Conservation (phyloP, 352 stramenopile genomes). For the Phytopythium boreale region DNA sequence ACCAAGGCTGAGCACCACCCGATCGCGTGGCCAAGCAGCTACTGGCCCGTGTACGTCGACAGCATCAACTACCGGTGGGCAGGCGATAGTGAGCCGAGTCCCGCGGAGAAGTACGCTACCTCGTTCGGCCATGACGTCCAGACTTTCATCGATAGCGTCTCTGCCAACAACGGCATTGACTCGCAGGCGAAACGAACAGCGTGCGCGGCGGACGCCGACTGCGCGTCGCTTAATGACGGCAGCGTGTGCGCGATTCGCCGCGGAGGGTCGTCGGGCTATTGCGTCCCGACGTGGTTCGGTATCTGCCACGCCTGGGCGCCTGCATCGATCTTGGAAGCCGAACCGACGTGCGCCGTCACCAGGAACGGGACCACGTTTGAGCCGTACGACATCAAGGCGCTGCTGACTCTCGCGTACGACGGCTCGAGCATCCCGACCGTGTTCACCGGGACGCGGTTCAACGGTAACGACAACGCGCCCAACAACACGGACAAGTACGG, state of each 20-base stretch:
- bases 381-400: slow-evolving; percentile 57
- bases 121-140: slow-evolving; percentile 42
- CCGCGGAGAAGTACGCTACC: slow-evolving; percentile 49
- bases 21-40: slow-evolving; percentile 64
- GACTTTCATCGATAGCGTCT: slow-evolving; percentile 44
- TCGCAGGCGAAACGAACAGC: slow-evolving; percentile 23
- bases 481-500: slow-evolving; percentile 52
- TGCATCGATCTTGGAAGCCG: slow-evolving; percentile 43
- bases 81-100: slow-evolving; percentile 25
- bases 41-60: slow-evolving; percentile 63
- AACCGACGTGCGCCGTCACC: slow-evolving; percentile 41
- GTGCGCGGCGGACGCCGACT: slow-evolving; percentile 31
- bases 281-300: slow-evolving; percentile 57
- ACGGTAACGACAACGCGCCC: slow-evolving; percentile 30
- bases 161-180: slow-evolving; percentile 41
- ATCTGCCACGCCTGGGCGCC: slow-evolving; percentile 64
- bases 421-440: slow-evolving; percentile 44
- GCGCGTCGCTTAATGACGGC: slow-evolving; percentile 27
- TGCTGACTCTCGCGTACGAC: slow-evolving; percentile 51
- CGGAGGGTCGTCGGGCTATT: slow-evolving; percentile 27
- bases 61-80: slow-evolving; percentile 61
- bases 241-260: slow-evolving; percentile 44
- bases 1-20: slow-evolving; percentile 38
- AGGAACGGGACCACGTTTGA: slow-evolving; percentile 53
- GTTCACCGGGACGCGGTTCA: slow-evolving; percentile 55